A percentile compares a stretch with the other conserved stretches of the same genome.
Conservation (phyloP, 2,329 filamentous ascomycete genomes). For the Colletotrichum filicis region DNA sequence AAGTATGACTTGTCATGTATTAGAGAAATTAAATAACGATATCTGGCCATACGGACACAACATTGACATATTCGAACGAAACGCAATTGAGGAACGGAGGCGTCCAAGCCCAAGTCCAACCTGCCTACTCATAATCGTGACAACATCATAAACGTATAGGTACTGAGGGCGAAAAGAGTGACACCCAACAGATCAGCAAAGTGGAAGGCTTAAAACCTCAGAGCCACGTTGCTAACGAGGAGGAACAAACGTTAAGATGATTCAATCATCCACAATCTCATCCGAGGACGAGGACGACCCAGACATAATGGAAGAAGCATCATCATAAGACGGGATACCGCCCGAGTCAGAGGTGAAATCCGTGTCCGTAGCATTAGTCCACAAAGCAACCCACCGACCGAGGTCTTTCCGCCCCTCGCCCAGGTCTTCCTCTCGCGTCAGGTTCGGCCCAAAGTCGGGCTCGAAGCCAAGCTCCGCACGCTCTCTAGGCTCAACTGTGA, state of each 20-base stretch:
- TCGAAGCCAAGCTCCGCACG: constrained; percentile 7
- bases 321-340: constrained; percentile 19
- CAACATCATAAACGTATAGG: neutral
- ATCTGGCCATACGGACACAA: neutral
- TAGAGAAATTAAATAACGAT: too few species aligned
- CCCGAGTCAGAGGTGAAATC: constrained; percentile 14
- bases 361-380: constrained; percentile 25
- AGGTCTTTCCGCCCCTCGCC: constrained; percentile 14
- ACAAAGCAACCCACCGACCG: constrained; percentile 14
- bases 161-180: neutral
- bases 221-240: neutral
- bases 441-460: constrained; percentile 3
- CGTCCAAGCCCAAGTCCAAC: neutral
- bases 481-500: neutral
- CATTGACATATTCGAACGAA: neutral
- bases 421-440: constrained; percentile 17
- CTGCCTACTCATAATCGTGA: neutral
- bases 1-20: too few species aligned
- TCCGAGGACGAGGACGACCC: constrained; percentile 6
- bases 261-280: constrained; percentile 7
- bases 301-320: neutral
- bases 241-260: neutral
- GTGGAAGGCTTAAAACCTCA: neutral
- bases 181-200: neutral
- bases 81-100: neutral